phyloP scores from a whole-genome alignment of 2,329 filamentous ascomycete species.

The Coleophoma eucalyptorum region DNA sequence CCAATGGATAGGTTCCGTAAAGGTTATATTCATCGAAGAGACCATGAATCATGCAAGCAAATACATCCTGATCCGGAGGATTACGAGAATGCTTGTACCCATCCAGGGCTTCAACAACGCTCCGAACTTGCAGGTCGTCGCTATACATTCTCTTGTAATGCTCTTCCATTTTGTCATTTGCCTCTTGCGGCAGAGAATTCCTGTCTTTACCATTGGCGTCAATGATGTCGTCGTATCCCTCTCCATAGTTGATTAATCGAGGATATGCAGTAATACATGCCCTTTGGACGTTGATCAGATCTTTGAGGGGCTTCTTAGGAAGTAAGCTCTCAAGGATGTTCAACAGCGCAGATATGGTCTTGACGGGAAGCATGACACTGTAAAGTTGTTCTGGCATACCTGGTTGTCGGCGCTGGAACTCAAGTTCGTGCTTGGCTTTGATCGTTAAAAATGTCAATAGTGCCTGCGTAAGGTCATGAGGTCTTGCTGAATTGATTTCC shows the following conservation, averaged over 20 bases:
- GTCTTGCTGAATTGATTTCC: slow-evolving; percentile 63
- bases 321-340: slow-evolving; percentile 72
- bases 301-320: slow-evolving; percentile 54
- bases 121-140: slow-evolving; percentile 79
- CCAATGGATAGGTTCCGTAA: slow-evolving; percentile 93
- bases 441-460: slow-evolving; percentile 79
- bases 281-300: slow-evolving; percentile 78
- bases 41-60: slow-evolving; percentile 97
- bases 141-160: slow-evolving; percentile 98
- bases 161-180: slow-evolving; percentile 92
- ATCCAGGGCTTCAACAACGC: slow-evolving; percentile 80
- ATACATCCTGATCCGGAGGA: slow-evolving; percentile 84
- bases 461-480: slow-evolving; percentile 63
- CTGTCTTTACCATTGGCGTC: slow-evolving; percentile 77
- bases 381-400: slow-evolving; percentile 58
- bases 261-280: slow-evolving; percentile 91
- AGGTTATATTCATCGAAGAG: slow-evolving; percentile 96
- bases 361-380: slow-evolving; percentile 75
- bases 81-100: slow-evolving; percentile 86
- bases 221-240: slow-evolving; percentile 88
- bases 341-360: slow-evolving; percentile 78
- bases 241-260: slow-evolving; percentile 91
- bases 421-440: slow-evolving; percentile 78
- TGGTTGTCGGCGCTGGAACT: slow-evolving; percentile 56
- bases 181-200: slow-evolving; percentile 74